Evolutionary conservation across 75 land plant species (phyloP), one percentile per base, ranked within the genome.

Genomic region (Pinus tabuliformis): DNA sequence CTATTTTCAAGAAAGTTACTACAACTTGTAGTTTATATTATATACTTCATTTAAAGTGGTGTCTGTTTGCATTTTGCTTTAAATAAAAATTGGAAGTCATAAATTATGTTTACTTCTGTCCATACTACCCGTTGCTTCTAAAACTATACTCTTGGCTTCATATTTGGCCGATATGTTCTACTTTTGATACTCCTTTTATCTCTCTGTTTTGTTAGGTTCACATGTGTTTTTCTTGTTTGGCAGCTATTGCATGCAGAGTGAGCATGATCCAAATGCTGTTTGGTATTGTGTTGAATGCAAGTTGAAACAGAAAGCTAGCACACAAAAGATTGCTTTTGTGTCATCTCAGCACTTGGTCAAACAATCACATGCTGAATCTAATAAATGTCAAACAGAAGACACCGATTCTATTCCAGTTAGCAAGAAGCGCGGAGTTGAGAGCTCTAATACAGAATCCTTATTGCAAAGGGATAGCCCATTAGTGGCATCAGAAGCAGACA

Each of bases 351-450:
- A 24, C 20, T 6, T 37, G 42, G 12, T n/a, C 42, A 18, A 68
- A 21, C 49, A 39, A n/a, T 68, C 52, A 68, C 52, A 17, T 42
- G 52, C 18, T 37, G n/a, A 20, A 39, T 37, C 42, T 6, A 68
- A 21, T 20, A 20, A 68, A 52, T 21, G 52, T 68, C 49, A 6
- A 68, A 42, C 9, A 36, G 49, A 68, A 18, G 71, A 45, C 36
- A 68, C 21, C 11, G 8, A n/a, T 17, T 39, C 71, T 68, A 3
- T 37, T n/a, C 12, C 71, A 42, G 45, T 17, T 68, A 68, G 71
- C 21, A 68, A 68, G 52, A 68, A 68, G 71, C 49, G 36, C n/a
- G 21, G 22, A 37, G 11, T 68, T 42, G 71, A 68, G 71, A 68
- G 45, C 42, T 68, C 71, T 39, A 68, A 42, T 36, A 20, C 3